Base-by-base conservation (phyloP, 2,329 filamentous ascomycete genomes). In the Akanthomyces muscarius region DNA sequence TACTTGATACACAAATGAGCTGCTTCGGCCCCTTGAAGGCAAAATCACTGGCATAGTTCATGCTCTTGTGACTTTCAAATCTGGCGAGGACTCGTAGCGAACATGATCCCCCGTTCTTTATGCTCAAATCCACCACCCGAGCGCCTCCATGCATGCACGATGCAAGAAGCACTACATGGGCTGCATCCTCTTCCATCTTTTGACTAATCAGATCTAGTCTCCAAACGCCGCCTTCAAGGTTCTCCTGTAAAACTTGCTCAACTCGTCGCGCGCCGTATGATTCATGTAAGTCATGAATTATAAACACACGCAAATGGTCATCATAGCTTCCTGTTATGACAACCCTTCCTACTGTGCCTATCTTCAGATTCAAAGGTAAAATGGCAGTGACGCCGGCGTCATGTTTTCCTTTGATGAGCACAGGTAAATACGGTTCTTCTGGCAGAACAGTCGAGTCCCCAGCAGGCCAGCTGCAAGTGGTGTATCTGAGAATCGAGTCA, bases 71-170 rank as follows among this genome's bases (percentile, higher is more conserved):
- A 72, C 94, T 90, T 68, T 91, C 89, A 70, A 96, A 96, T 59
- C 82, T 83, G 0, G 83, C 87, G 53, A 93, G 68, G 1, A 94
- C 80, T 50, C 83, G 78, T 63, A 95, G 87, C 1, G 70, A 71
- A 83, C 88, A 92, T 21, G 66, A 66, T n/a, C 62, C 76, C 64
- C 65, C 74, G 1, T 75, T 69, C 1, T 72, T 71, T 30, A 76
- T 72, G 11, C 68, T 65, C 21, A 86, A 69, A 45, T 80, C 76
- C 7, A 89, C 70, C n/a, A 98, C 76, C 61, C 88, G 84, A 11
- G 86, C 82, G 0, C 95, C 95, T 2, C 90, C 91, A 77, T 97
- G 90, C 94, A 98, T 98, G 71, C 95, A 97, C 52, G 92, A 96
- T 18, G 89, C 93, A 47, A 97, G 78, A n/a, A 96, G 76, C 51